Base-by-base conservation (phyloP, 805 yeast species). In the Saccharomycopsis babjevae region DNA sequence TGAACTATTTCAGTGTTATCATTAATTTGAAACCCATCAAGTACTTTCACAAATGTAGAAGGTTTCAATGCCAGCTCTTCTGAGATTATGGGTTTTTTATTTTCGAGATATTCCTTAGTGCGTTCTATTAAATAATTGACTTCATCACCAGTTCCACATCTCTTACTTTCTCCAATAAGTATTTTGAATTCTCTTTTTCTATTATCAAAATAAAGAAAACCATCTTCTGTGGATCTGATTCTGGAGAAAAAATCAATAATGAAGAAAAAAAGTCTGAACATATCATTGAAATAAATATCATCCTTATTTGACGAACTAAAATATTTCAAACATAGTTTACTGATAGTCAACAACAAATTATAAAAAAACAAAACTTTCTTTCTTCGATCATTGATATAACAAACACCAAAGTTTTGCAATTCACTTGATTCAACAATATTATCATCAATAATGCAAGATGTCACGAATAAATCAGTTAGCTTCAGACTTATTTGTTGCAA, bases 211-310 rank as follows among this genome's bases (percentile, higher is more conserved):
- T 64, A 64, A 5, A 62, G 20, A 32, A 13, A 42, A 15, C 57
- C 54, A 11, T 30, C 22, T 18, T 57, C 57, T 22, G 60, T 58
- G 16, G 62, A 57, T 36, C 64, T 54, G 13, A 64, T 28, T 56
- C 63, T 54, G 2, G 64, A 40, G 5, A 64, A 50, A 43, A 59
- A 64, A 46, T 62, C 64, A 46, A 56, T 22, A 20, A 57, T 15
- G 18, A 62, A 46, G 52, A 62, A 62, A 16, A 60, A 18, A 20
- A 59, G 46, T 32, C 30, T 22, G 28, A 46, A 46, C 52, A 46
- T 22, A 46, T 46, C 32, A 46, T 46, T 32, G 13, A 22, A 46
- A 11, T 46, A 7, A 25, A 16, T 11, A 7, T 46, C 32, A 11
- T 46, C 52, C 6, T 16, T 46, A 46, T 22, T 46, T 20, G 52